These are phyloP conservation scores for Draba incana DNA, from an alignment of 345 rosid species.

Conservation along the genomic window DNA sequence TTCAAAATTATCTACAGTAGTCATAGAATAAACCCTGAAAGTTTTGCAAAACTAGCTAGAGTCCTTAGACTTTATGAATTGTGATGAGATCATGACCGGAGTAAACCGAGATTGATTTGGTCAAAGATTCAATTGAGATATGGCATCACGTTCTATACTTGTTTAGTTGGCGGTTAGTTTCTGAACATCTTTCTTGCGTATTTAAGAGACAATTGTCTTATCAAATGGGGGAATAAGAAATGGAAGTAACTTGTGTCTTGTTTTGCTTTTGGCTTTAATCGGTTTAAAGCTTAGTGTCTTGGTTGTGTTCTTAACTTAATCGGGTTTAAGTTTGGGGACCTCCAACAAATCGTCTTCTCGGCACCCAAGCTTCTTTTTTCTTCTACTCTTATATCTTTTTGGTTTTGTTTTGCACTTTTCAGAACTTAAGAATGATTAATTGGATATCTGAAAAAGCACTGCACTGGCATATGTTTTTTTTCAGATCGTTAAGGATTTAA, in stretches of 20 bases:
- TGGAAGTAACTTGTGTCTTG: too few relatives aligned
- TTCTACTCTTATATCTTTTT: constrained; percentile 25
- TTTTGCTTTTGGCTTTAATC: too few relatives aligned
- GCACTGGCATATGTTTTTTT: constrained; percentile 17
- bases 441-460: constrained; percentile 24
- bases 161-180: too few relatives aligned
- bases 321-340: background rate
- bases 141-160: too few relatives aligned
- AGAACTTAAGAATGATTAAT: constrained; percentile 24
- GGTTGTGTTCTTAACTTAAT: too few relatives aligned
- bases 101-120: too few relatives aligned
- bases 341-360: background rate
- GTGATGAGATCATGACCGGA: background rate
- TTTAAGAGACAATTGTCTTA: too few relatives aligned
- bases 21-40: background rate
- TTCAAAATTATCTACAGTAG: background rate
- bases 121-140: too few relatives aligned
- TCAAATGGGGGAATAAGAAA: too few relatives aligned
- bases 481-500: constrained; percentile 6
- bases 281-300: too few relatives aligned
- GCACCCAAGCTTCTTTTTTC: background rate
- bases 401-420: constrained; percentile 22
- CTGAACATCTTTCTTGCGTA: too few relatives aligned
- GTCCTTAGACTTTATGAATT: background rate
- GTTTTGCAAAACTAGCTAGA: background rate